These are phyloP conservation scores for Aureobasidium musti DNA, from an alignment of 2,329 filamentous ascomycete species.

Conservation along the genomic window DNA sequence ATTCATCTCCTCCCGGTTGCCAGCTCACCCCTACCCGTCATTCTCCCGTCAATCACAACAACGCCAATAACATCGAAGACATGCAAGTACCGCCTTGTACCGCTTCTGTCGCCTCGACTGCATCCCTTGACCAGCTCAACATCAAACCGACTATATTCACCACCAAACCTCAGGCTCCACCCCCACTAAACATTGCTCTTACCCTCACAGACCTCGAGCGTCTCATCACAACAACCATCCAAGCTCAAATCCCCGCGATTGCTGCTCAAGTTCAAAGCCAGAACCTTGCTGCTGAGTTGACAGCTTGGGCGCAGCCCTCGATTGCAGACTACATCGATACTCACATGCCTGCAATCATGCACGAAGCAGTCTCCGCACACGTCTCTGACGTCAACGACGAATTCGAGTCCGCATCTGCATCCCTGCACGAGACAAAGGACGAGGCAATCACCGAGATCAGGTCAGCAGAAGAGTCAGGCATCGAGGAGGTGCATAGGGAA, in stretches of 20 bases:
- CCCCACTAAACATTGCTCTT: neutral
- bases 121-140: neutral
- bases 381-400: neutral
- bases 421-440: neutral
- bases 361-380: neutral
- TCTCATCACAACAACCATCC: neutral
- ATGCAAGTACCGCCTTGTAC: neutral
- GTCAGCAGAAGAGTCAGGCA: neutral
- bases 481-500: neutral
- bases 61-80: neutral
- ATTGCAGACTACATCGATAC: neutral
- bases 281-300: neutral
- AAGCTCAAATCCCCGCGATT: neutral
- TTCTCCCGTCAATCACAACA: neutral
- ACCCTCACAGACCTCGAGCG: neutral
- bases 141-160: neutral
- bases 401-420: neutral
- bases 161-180: neutral
- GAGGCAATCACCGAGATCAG: neutral
- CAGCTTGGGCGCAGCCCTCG: neutral
- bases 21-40: neutral
- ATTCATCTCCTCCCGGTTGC: neutral
- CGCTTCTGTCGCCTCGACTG: neutral
- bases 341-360: neutral
- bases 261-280: neutral